phyloP scores from a whole-genome alignment of 2,329 filamentous ascomycete genomes.

The Colletotrichum cereale region DNA sequence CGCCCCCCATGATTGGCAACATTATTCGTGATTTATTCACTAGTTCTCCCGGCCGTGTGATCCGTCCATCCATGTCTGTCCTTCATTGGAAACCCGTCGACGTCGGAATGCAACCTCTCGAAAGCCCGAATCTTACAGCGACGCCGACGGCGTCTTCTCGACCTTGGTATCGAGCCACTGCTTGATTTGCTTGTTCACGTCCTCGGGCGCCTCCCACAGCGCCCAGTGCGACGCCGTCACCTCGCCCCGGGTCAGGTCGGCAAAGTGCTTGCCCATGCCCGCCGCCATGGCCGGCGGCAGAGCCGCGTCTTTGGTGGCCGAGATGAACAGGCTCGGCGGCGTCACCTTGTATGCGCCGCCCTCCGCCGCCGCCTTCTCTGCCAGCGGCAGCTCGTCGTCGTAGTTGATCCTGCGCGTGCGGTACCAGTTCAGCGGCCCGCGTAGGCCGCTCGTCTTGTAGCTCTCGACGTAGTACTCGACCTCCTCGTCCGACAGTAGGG shows the following conservation, averaged over 20 bases:
- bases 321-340: constrained; percentile 80
- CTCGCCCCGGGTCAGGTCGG: constrained; percentile 72
- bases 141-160: constrained; percentile 31
- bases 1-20: not conserved
- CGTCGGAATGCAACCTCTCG: not conserved
- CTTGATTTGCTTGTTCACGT: constrained; percentile 77
- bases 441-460: constrained; percentile 79
- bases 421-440: constrained; percentile 92
- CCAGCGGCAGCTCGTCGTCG: constrained; percentile 77
- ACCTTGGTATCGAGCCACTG: constrained; percentile 70
- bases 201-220: constrained; percentile 77
- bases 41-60: not conserved
- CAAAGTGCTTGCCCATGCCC: constrained; percentile 78
- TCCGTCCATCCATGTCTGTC: not conserved
- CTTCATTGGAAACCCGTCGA: not conserved
- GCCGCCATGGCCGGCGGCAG: constrained; percentile 78
- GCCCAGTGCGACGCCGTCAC: constrained; percentile 86
- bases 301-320: constrained; percentile 77
- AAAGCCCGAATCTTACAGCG: constrained; percentile 19
- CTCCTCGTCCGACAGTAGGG: constrained; percentile 75
- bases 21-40: not conserved
- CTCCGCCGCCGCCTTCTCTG: constrained; percentile 60
- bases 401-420: constrained; percentile 79
- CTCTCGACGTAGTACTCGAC: constrained; percentile 81
- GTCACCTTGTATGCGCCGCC: constrained; percentile 57